These are phyloP conservation scores for Exserohilum turcica DNA, from an alignment of 2,329 filamentous ascomycete genomes.

Conservation along the genomic window DNA sequence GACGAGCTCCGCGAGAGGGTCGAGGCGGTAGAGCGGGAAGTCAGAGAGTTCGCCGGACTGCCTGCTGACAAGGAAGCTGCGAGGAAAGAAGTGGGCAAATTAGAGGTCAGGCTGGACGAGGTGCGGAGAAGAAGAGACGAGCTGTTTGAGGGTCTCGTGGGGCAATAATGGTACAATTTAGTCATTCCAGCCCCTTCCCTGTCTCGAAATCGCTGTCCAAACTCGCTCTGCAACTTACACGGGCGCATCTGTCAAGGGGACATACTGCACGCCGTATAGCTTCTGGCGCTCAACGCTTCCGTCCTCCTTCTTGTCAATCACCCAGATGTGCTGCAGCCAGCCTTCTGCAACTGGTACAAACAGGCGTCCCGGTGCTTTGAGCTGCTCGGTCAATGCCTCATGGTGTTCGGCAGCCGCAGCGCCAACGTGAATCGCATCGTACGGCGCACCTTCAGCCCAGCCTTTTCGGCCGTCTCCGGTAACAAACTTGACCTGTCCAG, in stretches of 20 bases:
- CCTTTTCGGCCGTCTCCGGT: constrained; percentile 67
- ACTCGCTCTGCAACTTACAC: constrained; percentile 1
- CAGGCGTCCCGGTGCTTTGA: constrained; percentile 77
- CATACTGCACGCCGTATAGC: constrained; percentile 75
- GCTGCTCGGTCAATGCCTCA: constrained; percentile 72
- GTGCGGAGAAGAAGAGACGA: constrained; percentile 69
- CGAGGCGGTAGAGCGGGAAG: constrained; percentile 64
- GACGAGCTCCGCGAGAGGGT: constrained; percentile 64
- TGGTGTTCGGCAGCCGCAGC: constrained; percentile 80
- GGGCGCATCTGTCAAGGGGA: constrained; percentile 75
- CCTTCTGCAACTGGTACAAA: constrained; percentile 74
- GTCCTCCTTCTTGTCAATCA: constrained; percentile 71
- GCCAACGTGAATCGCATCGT: constrained; percentile 95
- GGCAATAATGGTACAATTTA: constrained; percentile 33
- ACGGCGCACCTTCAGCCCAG: constrained; percentile 59
- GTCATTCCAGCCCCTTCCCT: no score
- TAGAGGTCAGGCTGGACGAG: constrained; percentile 67
- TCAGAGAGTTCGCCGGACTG: constrained; percentile 71
- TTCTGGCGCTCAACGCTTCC: constrained; percentile 62
- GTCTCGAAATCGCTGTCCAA: neutral
- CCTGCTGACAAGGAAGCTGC: constrained; percentile 73
- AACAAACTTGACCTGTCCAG: constrained; percentile 71
- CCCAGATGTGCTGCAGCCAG: constrained; percentile 69
- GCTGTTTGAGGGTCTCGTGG: constrained; percentile 75
- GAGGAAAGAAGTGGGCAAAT: constrained; percentile 68